Evolutionary conservation across 371 early-diverging fungal species (phyloP).

Genomic region (Apophysomyces ossiformis): DNA sequence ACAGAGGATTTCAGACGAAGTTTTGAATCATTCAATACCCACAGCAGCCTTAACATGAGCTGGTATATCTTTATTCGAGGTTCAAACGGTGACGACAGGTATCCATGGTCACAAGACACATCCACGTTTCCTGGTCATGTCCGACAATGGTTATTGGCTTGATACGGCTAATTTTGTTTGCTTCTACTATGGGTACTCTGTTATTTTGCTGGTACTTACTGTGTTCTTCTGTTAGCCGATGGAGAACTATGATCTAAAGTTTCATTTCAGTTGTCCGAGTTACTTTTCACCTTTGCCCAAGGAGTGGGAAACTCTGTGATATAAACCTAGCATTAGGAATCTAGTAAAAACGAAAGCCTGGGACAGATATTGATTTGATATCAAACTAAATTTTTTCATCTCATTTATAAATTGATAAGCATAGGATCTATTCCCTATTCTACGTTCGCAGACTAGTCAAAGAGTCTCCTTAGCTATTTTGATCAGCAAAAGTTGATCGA

Average conservation of each 20-base stretch:
- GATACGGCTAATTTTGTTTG: slow-evolving; percentile 36
- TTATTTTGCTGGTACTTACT: slow-evolving; percentile 36
- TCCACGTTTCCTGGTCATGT: slow-evolving; percentile 20
- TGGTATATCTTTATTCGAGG: slow-evolving; percentile 35
- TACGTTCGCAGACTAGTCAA: slow-evolving; percentile 34
- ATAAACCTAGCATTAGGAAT: no score
- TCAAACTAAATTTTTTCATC: no score
- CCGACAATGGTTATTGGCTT: slow-evolving; percentile 35
- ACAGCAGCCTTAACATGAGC: slow-evolving; percentile 26
- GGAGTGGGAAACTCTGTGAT: slow-evolving; percentile 7
- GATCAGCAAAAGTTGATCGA: slow-evolving; percentile 36
- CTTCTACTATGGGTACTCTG: slow-evolving; percentile 34
- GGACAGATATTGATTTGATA: no score
- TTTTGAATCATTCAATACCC: slow-evolving; percentile 32
- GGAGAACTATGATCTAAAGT: slow-evolving; percentile 11
- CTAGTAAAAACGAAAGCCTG: no score
- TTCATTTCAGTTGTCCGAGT: slow-evolving; percentile 15
- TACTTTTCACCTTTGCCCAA: slow-evolving; percentile 9
- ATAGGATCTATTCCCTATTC: background rate
- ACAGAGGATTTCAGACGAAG: slow-evolving; percentile 19
- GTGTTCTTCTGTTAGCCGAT: slow-evolving; percentile 30
- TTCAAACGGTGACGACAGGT: slow-evolving; percentile 13
- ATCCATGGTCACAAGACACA: slow-evolving; percentile 19
- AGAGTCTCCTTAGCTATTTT: slow-evolving; percentile 33
- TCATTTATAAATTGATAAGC: slow-evolving; percentile 27